Percentiles rank a stretch among this genome's conserved stretches.
phyloP scores from a whole-genome alignment of 345 rosid species.

The Gossypium rotundifolium region DNA sequence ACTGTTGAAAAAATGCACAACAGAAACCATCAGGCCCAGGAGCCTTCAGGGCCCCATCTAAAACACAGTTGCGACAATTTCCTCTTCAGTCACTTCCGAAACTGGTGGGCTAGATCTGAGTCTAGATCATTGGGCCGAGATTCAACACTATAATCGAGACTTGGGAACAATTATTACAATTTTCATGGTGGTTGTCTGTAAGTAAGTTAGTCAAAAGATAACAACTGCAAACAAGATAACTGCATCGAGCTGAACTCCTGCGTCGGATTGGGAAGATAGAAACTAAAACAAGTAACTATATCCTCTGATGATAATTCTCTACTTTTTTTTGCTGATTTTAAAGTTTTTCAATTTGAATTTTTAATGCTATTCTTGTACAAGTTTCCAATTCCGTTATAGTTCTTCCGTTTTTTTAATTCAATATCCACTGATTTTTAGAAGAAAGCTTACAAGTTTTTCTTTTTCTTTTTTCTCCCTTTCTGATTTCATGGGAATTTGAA shows the following conservation, averaged over 20 bases:
- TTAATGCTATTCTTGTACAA: background rate
- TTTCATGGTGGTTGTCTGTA: background rate
- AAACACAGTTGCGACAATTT: too few species aligned
- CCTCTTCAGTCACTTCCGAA: too few species aligned
- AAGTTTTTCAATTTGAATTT: background rate
- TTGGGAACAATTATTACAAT: background rate
- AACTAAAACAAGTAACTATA: background rate
- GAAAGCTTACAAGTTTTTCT: background rate
- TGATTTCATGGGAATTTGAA: conserved; percentile 2
- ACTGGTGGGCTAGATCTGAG: background rate
- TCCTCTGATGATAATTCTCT: background rate
- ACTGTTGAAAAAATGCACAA: too few species aligned
- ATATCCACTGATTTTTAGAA: background rate
- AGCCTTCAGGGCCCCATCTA: too few species aligned
- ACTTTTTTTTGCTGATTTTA: background rate
- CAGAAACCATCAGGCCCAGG: too few species aligned
- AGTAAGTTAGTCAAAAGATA: background rate
- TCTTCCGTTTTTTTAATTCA: background rate
- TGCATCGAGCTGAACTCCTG: background rate
- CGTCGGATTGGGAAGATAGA: background rate
- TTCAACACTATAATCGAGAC: background rate
- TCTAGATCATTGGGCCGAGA: background rate
- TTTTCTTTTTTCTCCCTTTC: background rate
- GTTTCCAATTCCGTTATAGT: background rate
- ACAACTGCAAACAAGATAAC: background rate